Evolutionary conservation across 1,284 basidiomycete species (phyloP), one percentile per base, ranked within the genome.

Genomic region (Trametes versicolor): DNA sequence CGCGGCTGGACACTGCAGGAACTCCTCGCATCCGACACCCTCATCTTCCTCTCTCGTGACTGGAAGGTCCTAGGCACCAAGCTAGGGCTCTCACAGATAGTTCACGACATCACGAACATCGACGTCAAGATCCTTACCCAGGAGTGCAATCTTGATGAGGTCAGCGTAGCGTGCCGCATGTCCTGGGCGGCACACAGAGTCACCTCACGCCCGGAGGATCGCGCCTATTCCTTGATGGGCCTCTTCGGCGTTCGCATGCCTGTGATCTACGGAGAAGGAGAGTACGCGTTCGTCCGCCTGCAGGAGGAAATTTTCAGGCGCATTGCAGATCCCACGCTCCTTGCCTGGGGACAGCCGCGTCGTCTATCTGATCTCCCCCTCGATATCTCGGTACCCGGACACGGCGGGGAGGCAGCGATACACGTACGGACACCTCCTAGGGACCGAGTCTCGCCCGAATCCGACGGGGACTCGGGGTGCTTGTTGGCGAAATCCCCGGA

Each of bases 1-100:
- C 50, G 50, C 50, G 15, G 10, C 29, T 51, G 50, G 50, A 34
- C 50, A 1, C 50, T 51, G 19, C 50, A 51, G n/a, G 50, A 69
- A 10, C 54, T 56, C 39, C 9, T 56, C 27, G 54, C 54, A 6
- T 23, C 54, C 29, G 8, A 23, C 2, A 32, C 43, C 17, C 25
- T 56, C 27, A 41, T 56, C 27, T 56, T 56, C 41, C n/a, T 43
- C 17, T 56, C 54, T 25, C 1, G 8, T 10, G 54, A 36, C 12
- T 56, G 54, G 54, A 4, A 34, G 3, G 17, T 32, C 41, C 10
- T 56, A 4, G 54, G 54, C 17, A 56, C 54, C 8, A 56, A 56
- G 19, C 23, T 7, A 25, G 23, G 39, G 5, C 29, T 56, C 19
- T 25, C 54, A 8, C 8, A 7, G 3, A 17, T n/a, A 27, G 5